Conservation (phyloP, 768 basidiomycete species). For the Psilocybe cubensis region DNA sequence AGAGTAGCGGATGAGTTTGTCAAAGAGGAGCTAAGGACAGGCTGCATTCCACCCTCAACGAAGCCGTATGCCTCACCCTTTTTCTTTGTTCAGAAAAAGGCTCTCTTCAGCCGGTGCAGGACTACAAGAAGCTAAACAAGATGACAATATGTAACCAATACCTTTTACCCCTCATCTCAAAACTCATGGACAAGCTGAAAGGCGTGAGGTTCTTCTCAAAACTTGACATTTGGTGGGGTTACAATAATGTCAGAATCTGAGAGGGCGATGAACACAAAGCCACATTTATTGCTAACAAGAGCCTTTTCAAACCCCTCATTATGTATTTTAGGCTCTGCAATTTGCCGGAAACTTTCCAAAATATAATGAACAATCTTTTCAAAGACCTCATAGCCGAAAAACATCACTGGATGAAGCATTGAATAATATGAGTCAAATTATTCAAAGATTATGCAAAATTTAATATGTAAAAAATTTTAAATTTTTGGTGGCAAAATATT, state of each 20-base stretch:
- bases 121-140: conserved; percentile 32
- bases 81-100: conserved; percentile 13
- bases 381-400: conserved; percentile 1
- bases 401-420: too few species aligned
- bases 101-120: conserved; percentile 23
- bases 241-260: conserved; percentile 38
- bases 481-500: too few species aligned
- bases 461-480: too few species aligned
- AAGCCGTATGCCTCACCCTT: neutral
- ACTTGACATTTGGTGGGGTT: conserved; percentile 43
- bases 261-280: conserved; percentile 38
- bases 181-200: conserved; percentile 28
- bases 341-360: conserved; percentile 10
- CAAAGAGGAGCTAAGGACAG: neutral
- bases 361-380: conserved; percentile 10
- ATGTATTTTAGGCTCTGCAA: conserved; percentile 43
- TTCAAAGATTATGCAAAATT: too few species aligned
- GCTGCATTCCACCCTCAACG: conserved; percentile 2
- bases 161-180: conserved; percentile 25
- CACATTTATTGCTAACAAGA: conserved; percentile 21
- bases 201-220: conserved; percentile 32
- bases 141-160: conserved; percentile 32
- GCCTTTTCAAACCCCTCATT: conserved; percentile 38
- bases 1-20: neutral
- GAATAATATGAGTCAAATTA: too few species aligned